Evolutionary conservation across 345 rosid genomes (phyloP).

Genomic region (Xanthoceras sorbifolium): DNA sequence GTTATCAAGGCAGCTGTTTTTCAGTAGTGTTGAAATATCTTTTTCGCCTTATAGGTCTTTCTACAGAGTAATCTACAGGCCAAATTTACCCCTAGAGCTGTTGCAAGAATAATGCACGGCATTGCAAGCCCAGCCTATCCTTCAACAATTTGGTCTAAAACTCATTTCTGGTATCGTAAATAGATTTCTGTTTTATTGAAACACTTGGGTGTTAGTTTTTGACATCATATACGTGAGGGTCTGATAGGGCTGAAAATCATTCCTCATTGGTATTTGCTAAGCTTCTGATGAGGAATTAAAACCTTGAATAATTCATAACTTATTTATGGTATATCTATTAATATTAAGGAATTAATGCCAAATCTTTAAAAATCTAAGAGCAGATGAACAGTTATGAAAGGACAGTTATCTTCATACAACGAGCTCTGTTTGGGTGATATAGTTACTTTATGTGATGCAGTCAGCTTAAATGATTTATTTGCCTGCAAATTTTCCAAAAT

Average conservation of each 20-base stretch:
- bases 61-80: conserved; percentile 74
- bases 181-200: neutral
- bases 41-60: conserved; percentile 66
- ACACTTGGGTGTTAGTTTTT: neutral
- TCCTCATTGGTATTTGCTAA: neutral
- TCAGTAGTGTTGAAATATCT: conserved; percentile 1
- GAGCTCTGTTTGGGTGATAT: no score
- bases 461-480: no score
- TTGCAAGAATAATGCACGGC: conserved; percentile 95
- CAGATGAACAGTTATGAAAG: neutral
- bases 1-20: conserved; percentile 13
- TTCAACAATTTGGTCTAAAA: conserved; percentile 70
- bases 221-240: neutral
- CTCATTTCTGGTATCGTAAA: conserved; percentile 84
- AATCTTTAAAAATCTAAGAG: neutral
- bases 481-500: no score
- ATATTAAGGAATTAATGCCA: neutral
- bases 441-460: no score
- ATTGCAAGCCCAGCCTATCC: conserved; percentile 92
- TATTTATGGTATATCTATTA: neutral
- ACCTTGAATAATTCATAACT: neutral
- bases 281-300: neutral
- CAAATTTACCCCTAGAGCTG: conserved; percentile 90
- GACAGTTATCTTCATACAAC: no score
- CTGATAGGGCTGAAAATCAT: neutral